Evolutionary conservation across 441 rosid genomes (phyloP), one percentile per base, ranked within the genome.

Genomic region (Populus hybrid): DNA sequence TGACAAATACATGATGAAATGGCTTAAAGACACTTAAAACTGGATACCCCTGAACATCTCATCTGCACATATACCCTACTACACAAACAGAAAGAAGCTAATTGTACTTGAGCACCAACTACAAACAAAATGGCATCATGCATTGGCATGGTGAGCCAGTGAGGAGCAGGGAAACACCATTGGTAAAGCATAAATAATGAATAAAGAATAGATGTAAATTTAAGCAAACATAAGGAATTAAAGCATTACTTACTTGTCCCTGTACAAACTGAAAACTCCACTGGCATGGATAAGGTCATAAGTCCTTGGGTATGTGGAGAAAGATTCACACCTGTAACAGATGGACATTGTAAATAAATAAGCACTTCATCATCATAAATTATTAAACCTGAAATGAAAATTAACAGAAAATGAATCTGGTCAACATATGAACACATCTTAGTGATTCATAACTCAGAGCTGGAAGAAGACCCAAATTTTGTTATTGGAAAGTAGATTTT

Each of bases 291-390:
- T 90, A 72, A 95, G 84, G 81, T 95, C 99, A 61, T 92, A 94
- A 69, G 98, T 89, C 84, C 97, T 95, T 42, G 98, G 99, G 82
- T 95, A 95, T 59, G 98, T 94, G 40, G 98, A 94, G 86, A 96
- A 95, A 33, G 93, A 94, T 85, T 94, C 99, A 78, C 99, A 94
- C 99, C 98, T 95, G 86, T 69, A 82, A 83, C 38, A 56, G 64
- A 70, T 9, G 35, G 26, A n/a, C 9, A 33, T 40, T 70, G 42
- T 10, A 56, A 16, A 64, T 33, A 42, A 33, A 76, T 18, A 20
- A 20, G 31, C 50, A 71, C 14, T 20, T 50, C 38, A 35, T 11
- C 21, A 14, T 28, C 64, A 29, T 72, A 21, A 59, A 38, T 45
- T 33, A 23, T 21, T 26, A 11, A 67, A 56, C 21, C 38, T 67